Base-by-base conservation (phyloP, 108 stramenopile genomes). In the Asterionellopsis glacialis region DNA sequence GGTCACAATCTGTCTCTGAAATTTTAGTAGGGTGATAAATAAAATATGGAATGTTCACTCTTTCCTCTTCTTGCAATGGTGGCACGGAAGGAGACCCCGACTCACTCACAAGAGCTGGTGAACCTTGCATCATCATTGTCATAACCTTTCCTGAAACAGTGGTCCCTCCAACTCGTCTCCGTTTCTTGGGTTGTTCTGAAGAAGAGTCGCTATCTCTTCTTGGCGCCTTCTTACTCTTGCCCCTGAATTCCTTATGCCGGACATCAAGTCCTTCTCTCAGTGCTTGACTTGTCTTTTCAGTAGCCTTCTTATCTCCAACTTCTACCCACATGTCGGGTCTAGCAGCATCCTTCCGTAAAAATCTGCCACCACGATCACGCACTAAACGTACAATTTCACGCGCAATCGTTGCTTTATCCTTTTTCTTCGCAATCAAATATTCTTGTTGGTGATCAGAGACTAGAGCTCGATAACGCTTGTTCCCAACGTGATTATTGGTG, bases 401-500 rank as follows among this genome's bases (percentile, higher is more conserved):
- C 6, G 89, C 80, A 59, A 89, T 81, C 5, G 39, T 40, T 0
- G 81, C 71, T 51, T 94, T 94, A 41, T 88, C 88, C 39, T 74
- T 79, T 68, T 94, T 94, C 60, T 74, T 67, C 0, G 87, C 83
- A 16, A 63, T 68, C 12, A 88, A 70, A 69, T 94, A 94, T 23
- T 82, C 80, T 23, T 57, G 41, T 66, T 89, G 86, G 39, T 72
- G 59, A 38, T 66, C 55, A 5, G 63, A 48, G 0, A 82, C 73
- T 6, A 77, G 52, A n/a, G 51, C 4, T 26, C 90, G 82, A 67
- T 79, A 88, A 7, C 60, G 56, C 26, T 77, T 79, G 67, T 84
- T 91, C 1, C 90, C 90, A 16, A 69, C 52, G 63, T 87, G 80
- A 16, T 77, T 80, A 52, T 91, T 91, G 11, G 90, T 87, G 25